Conservation (phyloP, 2,329 filamentous ascomycete species). For the Trichothecium roseum region DNA sequence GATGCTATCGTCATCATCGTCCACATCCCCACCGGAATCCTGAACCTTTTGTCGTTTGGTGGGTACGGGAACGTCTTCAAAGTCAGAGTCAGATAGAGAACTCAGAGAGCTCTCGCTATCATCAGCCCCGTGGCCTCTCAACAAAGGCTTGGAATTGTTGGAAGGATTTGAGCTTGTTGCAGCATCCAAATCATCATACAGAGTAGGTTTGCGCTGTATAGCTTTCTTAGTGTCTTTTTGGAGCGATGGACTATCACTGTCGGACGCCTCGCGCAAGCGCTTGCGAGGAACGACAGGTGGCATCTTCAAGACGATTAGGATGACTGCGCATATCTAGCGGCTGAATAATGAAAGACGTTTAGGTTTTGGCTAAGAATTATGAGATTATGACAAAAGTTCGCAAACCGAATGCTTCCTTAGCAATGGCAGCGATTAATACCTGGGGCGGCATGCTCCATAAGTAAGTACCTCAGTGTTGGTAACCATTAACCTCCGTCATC, state of each 20-base stretch:
- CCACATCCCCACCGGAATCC: conserved; percentile 13
- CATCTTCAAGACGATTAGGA: conserved; percentile 32
- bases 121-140: conserved; percentile 33
- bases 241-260: conserved; percentile 12
- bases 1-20: conserved; percentile 33
- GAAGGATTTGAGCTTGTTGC: conserved; percentile 30
- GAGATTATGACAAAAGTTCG: no score
- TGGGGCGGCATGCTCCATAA: no score
- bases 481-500: conserved; percentile 13
- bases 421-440: no score
- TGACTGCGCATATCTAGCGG: conserved; percentile 6
- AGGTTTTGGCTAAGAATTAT: no score
- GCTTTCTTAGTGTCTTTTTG: conserved; percentile 16
- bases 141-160: conserved; percentile 14
- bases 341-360: no score
- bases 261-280: conserved; percentile 38
- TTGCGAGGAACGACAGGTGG: conserved; percentile 60
- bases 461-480: no score
- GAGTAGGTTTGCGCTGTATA: conserved; percentile 37
- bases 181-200: conserved; percentile 53
- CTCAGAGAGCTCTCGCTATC: conserved; percentile 38
- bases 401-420: no score
- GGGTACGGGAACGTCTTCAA: conserved; percentile 30
- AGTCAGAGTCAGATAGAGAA: conserved; percentile 47
- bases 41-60: conserved; percentile 29